Conservation (phyloP, 2,329 filamentous ascomycete genomes). For the Gaeumannomyces sp. region DNA sequence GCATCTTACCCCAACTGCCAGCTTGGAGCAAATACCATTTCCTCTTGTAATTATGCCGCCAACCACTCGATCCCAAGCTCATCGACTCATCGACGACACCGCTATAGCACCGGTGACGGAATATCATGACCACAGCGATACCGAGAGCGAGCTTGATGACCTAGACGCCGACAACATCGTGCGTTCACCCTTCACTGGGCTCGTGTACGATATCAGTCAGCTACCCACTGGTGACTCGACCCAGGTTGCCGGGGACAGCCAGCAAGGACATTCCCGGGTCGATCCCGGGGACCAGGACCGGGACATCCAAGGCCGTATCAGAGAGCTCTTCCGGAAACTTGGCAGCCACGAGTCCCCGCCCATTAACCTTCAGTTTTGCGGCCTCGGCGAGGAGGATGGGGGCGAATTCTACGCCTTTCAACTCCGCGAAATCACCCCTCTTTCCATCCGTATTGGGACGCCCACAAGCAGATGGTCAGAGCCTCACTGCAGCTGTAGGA, state of each 20-base stretch:
- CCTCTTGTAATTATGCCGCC: slow-evolving; percentile 34
- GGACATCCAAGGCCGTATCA: slow-evolving; percentile 22
- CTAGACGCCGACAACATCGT: slow-evolving; percentile 22
- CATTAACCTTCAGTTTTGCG: slow-evolving; percentile 44
- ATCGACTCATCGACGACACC: slow-evolving; percentile 17
- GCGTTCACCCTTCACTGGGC: slow-evolving; percentile 28
- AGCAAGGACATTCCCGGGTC: neutral
- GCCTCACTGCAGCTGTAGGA: slow-evolving; percentile 41
- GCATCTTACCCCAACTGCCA: slow-evolving; percentile 25
- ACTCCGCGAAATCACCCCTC: slow-evolving; percentile 47
- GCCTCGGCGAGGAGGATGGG: slow-evolving; percentile 20
- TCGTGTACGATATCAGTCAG: slow-evolving; percentile 23
- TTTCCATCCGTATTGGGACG: slow-evolving; percentile 43
- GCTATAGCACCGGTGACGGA: slow-evolving; percentile 16
- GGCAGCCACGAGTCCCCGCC: slow-evolving; percentile 34
- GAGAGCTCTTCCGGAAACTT: slow-evolving; percentile 33
- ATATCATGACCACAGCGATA: slow-evolving; percentile 15
- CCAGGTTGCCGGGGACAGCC: slow-evolving; percentile 26
- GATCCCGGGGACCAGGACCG: slow-evolving; percentile 2
- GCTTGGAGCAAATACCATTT: slow-evolving; percentile 30
- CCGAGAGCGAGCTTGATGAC: slow-evolving; percentile 23
- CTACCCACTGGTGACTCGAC: slow-evolving; percentile 12
- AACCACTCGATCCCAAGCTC: slow-evolving; percentile 25
- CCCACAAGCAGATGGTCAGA: slow-evolving; percentile 31
- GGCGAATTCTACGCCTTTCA: slow-evolving; percentile 41